A percentile compares a stretch with the other conserved stretches of the same genome.
Conservation (phyloP, 495 filamentous ascomycete species). For the Penicillium argentinense region DNA sequence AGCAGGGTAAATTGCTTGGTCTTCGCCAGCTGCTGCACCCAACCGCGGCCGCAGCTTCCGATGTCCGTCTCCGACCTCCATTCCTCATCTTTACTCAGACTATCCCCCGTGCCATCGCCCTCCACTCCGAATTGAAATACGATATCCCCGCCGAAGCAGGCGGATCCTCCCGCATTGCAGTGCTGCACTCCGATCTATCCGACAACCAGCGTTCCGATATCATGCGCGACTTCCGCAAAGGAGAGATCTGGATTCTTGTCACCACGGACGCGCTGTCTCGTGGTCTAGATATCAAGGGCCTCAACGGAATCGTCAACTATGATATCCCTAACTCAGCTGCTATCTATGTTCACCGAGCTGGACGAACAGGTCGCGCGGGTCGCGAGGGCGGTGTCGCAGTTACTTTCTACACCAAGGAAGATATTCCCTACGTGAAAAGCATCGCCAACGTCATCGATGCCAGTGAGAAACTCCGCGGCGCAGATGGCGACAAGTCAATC, state of each 20-base stretch:
- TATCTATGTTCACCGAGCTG: slow-evolving; percentile 89
- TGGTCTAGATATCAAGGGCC: slow-evolving; percentile 86
- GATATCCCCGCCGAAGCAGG: slow-evolving; percentile 89
- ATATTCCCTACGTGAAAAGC: slow-evolving; percentile 84
- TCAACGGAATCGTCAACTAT: slow-evolving; percentile 96
- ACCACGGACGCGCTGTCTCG: slow-evolving; percentile 91
- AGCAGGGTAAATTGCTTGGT: slow-evolving; percentile 89
- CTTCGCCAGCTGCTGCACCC: slow-evolving; percentile 91
- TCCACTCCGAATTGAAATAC: slow-evolving; percentile 88
- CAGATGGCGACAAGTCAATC: slow-evolving; percentile 50
- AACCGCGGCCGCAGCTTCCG: slow-evolving; percentile 53
- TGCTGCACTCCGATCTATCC: slow-evolving; percentile 83
- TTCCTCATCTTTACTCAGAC: slow-evolving; percentile 96
- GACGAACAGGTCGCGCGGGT: slow-evolving; percentile 86
- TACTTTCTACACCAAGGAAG: slow-evolving; percentile 92
- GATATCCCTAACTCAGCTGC: slow-evolving; percentile 88
- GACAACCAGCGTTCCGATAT: slow-evolving; percentile 71
- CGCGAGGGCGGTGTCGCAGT: slow-evolving; percentile 87
- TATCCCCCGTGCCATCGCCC: slow-evolving; percentile 80
- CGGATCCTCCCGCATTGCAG: slow-evolving; percentile 80
- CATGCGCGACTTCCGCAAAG: slow-evolving; percentile 86
- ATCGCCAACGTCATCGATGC: slow-evolving; percentile 89
- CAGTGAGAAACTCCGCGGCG: slow-evolving; percentile 64
- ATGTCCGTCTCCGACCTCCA: slow-evolving; percentile 72
- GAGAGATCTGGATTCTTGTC: slow-evolving; percentile 93